Evolutionary conservation across 1,284 basidiomycete genomes (phyloP).

Genomic region (Pterulicium gracile): DNA sequence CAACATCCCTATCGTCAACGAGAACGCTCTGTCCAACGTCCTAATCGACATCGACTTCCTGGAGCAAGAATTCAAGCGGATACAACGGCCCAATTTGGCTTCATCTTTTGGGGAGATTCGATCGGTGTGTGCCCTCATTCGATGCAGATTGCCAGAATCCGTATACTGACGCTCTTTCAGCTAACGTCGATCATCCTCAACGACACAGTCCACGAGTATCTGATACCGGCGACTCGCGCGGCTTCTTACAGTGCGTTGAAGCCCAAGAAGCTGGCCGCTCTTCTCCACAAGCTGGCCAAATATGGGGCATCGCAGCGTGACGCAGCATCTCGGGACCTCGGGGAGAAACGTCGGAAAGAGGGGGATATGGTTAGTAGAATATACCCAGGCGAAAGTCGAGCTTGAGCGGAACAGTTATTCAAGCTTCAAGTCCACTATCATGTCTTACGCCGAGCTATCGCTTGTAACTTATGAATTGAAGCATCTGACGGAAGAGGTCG

Average conservation of each 20-base stretch:
- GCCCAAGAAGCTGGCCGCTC: slow-evolving; percentile 61
- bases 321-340: slow-evolving; percentile 42
- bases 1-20: slow-evolving; percentile 77
- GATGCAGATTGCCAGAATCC: too few species aligned
- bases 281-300: slow-evolving; percentile 74
- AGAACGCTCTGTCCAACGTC: slow-evolving; percentile 78
- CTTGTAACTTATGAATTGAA: too few species aligned
- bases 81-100: slow-evolving; percentile 60
- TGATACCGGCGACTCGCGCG: slow-evolving; percentile 65
- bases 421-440: too few species aligned
- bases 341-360: slow-evolving; percentile 65
- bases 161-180: slow-evolving; percentile 32
- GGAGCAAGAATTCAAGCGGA: slow-evolving; percentile 69
- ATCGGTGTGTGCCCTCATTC: slow-evolving; percentile 53
- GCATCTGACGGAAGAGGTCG: too few species aligned
- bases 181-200: slow-evolving; percentile 69
- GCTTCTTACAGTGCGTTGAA: slow-evolving; percentile 65
- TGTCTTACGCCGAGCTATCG: too few species aligned
- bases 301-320: slow-evolving; percentile 57
- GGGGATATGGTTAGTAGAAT: slow-evolving; percentile 67
- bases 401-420: slow-evolving; percentile 3
- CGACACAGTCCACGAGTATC: slow-evolving; percentile 69
- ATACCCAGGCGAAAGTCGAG: slow-evolving; percentile 55
- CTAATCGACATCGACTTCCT: slow-evolving; percentile 79
- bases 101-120: slow-evolving; percentile 78